Evolutionary conservation across 495 filamentous ascomycete species (phyloP).

Genomic region (Neurospora sp.): DNA sequence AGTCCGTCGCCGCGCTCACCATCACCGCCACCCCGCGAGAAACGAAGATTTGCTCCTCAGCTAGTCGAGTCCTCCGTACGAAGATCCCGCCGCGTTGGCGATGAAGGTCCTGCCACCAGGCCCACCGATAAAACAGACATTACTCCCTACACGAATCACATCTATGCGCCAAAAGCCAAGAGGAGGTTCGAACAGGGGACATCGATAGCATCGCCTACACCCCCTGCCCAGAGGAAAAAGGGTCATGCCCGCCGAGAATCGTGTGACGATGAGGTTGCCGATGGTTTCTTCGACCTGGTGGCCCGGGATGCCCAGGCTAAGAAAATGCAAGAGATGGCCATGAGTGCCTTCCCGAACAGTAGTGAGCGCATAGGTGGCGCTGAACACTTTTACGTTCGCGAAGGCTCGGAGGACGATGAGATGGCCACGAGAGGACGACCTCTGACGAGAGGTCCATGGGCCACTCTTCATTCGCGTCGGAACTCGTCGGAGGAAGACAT

Average conservation of each 20-base stretch:
- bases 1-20: slow-evolving; percentile 38
- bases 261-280: slow-evolving; percentile 59
- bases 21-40: slow-evolving; percentile 22
- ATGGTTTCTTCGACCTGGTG: slow-evolving; percentile 65
- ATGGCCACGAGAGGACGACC: slow-evolving; percentile 16
- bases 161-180: slow-evolving; percentile 37
- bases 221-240: slow-evolving; percentile 3
- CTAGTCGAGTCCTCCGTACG: slow-evolving; percentile 55
- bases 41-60: slow-evolving; percentile 49
- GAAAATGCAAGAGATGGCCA: slow-evolving; percentile 43
- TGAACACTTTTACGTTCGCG: slow-evolving; percentile 44
- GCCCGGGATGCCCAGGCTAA: slow-evolving; percentile 59
- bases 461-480: slow-evolving; percentile 24
- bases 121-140: slow-evolving; percentile 48
- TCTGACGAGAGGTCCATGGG: slow-evolving; percentile 26
- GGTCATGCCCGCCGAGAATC: slow-evolving; percentile 40
- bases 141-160: slow-evolving; percentile 47
- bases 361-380: slow-evolving; percentile 36
- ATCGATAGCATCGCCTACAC: slow-evolving; percentile 7
- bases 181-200: slow-evolving; percentile 20
- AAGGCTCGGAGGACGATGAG: slow-evolving; percentile 37
- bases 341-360: slow-evolving; percentile 40
- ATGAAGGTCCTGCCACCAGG: slow-evolving; percentile 38
- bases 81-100: slow-evolving; percentile 42
- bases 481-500: slow-evolving; percentile 36